Evolutionary conservation across 78 protist species (phyloP), one percentile per base, ranked within the genome.

Genomic region (Ministeria vibrans): DNA sequence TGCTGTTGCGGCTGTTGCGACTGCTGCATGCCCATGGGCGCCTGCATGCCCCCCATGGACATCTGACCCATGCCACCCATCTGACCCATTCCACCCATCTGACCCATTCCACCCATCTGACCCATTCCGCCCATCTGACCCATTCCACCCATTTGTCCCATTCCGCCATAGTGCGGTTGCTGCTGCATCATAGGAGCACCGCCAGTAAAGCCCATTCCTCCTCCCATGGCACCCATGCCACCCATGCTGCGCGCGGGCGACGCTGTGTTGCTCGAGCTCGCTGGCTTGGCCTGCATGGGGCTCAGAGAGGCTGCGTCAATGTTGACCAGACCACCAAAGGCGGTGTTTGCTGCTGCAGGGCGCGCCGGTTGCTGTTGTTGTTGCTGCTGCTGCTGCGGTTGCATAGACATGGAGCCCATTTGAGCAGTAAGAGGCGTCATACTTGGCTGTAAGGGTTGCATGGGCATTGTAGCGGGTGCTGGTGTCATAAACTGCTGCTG

Each of bases 351-450:
- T 49, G 55, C 55, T 49, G 55, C 55, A 49, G 55, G 55, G 15
- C 55, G 55, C 68, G 15, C 36, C 34, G 15, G 68, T 11, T 61
- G 68, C 68, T 23, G 68, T 43, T 34, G 72, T 34, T 66, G 75
- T 68, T 68, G 75, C 75, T 15, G 39, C 51, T 68, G 75, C 36
- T 41, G 75, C 75, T 68, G 75, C 49, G 3, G 71, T n/a, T 27
- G 34, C 36, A 27, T 7, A 9, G 43, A 20, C 7, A 7, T 25
- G 71, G 36, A 20, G 36, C 36, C 11, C 71, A 27, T 23, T 25
- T 9, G 43, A 15, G 71, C 36, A 23, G 20, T 23, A 11, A 59
- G 66, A 4, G 66, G 66, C 66, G 20, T 30, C 66, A 59, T 59
- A 11, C 36, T 59, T 11, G 66, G 36, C 5, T 59, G 66, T 25